Base-by-base conservation (phyloP, 2,329 filamentous ascomycete species). In the Colletotrichum limetticola region DNA sequence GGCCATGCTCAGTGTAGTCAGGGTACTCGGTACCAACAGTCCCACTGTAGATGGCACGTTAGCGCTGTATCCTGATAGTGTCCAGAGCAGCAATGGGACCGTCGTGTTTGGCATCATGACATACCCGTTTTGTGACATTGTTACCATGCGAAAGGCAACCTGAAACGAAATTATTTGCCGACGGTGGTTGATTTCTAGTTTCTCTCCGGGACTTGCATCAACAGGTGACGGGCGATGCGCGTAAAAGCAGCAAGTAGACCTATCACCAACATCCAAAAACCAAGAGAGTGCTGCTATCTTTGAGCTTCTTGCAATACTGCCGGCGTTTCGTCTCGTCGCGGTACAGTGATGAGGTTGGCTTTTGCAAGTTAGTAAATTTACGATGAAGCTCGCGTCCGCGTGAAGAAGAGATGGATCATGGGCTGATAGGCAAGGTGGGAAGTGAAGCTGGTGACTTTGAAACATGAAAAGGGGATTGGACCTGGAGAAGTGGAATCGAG, bases 1-100 rank as follows among this genome's bases (percentile, higher is more conserved):
- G 89, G 24, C 90, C 92, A 82, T 95, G 92, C 79, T 94, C 92
- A 77, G 78, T 73, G 75, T 89, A 88, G 76, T 89, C 74, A 32
- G 72, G 42, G 42, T 49, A 52, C 62, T 52, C 12, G 53, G 26
- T 52, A 11, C 68, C 59, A 19, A 59, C 53, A 66, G 22, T 71
- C 49, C 66, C 71, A 60, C 71, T 71, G 24, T 49, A 42, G 32
- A 58, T 58, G 26, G 56, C 42, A 62, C 11, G 28, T 73, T 52
- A 61, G 71, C 52, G 49, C 30, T 19, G 35, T 16, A 16, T 28
- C 14, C 26, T 24, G 7, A 28, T 30, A 26, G 24, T 12, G 46
- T 30, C 16, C 14, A 55, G 46, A 53, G 26, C 52, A 42, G 55
- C 46, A 55, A 42, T 22, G 32, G 35, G 16, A 35, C 22, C 8